Percentiles rank a stretch among this genome's conserved stretches.
Evolutionary conservation across 768 basidiomycete species (phyloP).

Genomic region (Chalciporus chontae): DNA sequence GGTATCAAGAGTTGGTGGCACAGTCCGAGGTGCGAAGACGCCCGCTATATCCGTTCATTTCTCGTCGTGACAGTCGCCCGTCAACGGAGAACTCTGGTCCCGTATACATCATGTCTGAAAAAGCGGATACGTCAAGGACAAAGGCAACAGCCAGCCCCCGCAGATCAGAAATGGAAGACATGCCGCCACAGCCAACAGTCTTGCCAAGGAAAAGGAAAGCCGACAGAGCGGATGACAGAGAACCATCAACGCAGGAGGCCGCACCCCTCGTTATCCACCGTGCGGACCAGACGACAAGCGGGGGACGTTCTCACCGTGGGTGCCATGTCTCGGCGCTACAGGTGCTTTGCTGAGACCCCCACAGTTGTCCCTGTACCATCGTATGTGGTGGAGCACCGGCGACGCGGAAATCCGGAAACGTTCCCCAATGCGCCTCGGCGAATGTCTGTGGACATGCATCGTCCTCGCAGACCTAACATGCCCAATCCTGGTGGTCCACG

Average conservation of each 20-base stretch:
- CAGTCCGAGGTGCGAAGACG: conserved; percentile 19
- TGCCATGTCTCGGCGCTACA: background rate
- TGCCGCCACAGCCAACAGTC: conserved; percentile 5
- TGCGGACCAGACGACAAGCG: conserved; percentile 15
- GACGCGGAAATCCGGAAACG: conserved; percentile 21
- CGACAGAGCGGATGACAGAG: conserved; percentile 12
- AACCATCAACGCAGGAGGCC: conserved; percentile 10
- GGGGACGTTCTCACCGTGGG: conserved; percentile 28
- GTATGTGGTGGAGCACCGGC: conserved; percentile 23
- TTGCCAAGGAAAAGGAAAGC: conserved; percentile 29
- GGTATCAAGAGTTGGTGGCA: conserved; percentile 13
- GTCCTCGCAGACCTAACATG: conserved; percentile 19
- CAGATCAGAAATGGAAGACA: conserved; percentile 17
- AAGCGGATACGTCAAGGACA: conserved; percentile 21
- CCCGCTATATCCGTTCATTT: conserved; percentile 26
- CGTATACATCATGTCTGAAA: conserved; percentile 26
- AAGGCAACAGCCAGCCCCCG: conserved; percentile 15
- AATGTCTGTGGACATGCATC: conserved; percentile 24
- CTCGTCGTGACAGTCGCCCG: conserved; percentile 12
- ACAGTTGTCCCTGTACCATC: conserved; percentile 22
- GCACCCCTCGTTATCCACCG: conserved; percentile 9
- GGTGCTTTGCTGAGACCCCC: conserved; percentile 9
- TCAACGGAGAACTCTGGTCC: conserved; percentile 7
- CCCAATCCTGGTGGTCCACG: conserved; percentile 17
- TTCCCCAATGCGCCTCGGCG: conserved; percentile 23